Percentiles rank a stretch among this genome's conserved stretches.
Conservation (phyloP, 768 basidiomycete species). For the Boletus reticuloceps region DNA sequence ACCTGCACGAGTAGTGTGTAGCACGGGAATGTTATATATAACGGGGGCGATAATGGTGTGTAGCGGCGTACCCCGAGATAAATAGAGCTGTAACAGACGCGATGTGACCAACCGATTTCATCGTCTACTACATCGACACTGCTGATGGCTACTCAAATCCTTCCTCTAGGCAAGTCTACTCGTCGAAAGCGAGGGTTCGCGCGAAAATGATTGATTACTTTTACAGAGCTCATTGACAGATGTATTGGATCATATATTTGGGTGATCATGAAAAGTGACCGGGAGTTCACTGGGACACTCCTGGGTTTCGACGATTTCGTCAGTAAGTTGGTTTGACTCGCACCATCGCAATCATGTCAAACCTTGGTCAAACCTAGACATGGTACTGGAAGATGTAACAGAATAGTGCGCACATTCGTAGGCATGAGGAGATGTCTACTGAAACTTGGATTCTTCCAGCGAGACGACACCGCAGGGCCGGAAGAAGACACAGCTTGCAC, state of each 20-base stretch:
- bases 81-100: not conserved
- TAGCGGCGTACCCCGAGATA: not conserved
- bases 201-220: not conserved
- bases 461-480: conserved; percentile 81
- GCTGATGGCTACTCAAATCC: conserved; percentile 91
- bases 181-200: not conserved
- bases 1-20: conserved; percentile 18
- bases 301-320: conserved; percentile 99
- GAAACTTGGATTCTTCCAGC: conserved; percentile 40
- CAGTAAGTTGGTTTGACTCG: conserved; percentile 62
- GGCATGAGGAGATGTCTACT: not conserved
- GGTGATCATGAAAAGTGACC: conserved; percentile 98
- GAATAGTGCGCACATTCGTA: conserved; percentile 70
- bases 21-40: conserved; percentile 18
- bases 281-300: conserved; percentile 93
- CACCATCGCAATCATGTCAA: not conserved
- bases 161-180: conserved; percentile 70
- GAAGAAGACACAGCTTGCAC: conserved; percentile 78
- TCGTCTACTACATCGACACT: conserved; percentile 3
- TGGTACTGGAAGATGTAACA: conserved; percentile 94
- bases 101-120: not conserved
- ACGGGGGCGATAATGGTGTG: conserved; percentile 18
- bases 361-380: conserved; percentile 47
- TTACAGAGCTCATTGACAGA: conserved; percentile 87
- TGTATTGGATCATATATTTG: conserved; percentile 97